Evolutionary conservation across 2,329 filamentous ascomycete genomes (phyloP).

Genomic region (Lachnellula willkommii): DNA sequence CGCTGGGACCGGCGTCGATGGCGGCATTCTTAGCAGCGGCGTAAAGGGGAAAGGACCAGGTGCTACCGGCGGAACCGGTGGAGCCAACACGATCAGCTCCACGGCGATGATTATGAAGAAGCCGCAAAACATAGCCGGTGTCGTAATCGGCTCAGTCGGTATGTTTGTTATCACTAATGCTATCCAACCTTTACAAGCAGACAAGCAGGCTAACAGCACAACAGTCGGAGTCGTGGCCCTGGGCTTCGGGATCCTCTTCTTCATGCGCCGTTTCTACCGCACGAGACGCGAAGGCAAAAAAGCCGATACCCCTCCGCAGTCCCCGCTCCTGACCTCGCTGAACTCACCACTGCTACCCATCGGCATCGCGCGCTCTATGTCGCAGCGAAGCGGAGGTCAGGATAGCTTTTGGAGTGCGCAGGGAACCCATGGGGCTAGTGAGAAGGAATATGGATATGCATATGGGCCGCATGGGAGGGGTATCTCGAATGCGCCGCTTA

Average conservation of each 20-base stretch:
- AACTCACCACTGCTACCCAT: constrained; percentile 7
- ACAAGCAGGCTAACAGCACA: background rate
- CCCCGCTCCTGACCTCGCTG: constrained; percentile 10
- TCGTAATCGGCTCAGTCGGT: constrained; percentile 11
- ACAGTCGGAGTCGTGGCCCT: constrained; percentile 12
- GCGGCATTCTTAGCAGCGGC: background rate
- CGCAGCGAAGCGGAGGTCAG: constrained; percentile 6
- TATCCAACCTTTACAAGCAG: background rate
- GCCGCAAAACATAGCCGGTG: background rate
- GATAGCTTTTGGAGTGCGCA: constrained; percentile 1
- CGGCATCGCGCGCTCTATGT: constrained; percentile 14
- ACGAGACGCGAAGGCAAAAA: constrained; percentile 10
- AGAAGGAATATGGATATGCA: background rate
- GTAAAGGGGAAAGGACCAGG: background rate
- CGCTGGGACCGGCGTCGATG: constrained; percentile 1
- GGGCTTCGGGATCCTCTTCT: constrained; percentile 13
- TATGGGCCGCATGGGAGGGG: background rate
- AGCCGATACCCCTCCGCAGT: constrained; percentile 13
- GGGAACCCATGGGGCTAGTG: background rate
- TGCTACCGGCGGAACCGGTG: constrained; percentile 1
- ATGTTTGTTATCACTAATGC: background rate
- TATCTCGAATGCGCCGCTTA: constrained; percentile 1
- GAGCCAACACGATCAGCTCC: background rate
- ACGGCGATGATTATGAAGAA: background rate
- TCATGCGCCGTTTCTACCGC: constrained; percentile 15